A percentile compares a stretch with the other conserved stretches of the same genome.
Evolutionary conservation across 31 red algal genomes (phyloP).

Genomic region (Odonthalia washingtoniensis): DNA sequence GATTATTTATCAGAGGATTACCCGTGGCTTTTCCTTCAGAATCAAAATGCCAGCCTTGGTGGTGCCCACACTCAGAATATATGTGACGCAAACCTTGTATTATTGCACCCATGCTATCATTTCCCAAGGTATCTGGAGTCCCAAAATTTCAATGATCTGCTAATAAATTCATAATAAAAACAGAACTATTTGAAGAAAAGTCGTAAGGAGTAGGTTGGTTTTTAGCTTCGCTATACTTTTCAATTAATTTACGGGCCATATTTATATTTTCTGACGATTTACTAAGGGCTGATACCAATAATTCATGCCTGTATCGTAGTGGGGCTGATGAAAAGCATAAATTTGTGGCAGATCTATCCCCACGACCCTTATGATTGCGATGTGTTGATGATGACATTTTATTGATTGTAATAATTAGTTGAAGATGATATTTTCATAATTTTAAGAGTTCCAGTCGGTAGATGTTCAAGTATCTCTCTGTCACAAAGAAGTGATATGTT

Average conservation of each 20-base stretch:
- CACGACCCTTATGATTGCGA: neutral
- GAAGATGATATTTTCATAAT: too few species aligned
- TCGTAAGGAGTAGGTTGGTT: neutral
- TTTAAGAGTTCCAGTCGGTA: too few species aligned
- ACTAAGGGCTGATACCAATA: neutral
- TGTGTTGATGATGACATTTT: neutral
- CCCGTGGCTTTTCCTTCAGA: neutral
- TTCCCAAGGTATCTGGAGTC: conserved; percentile 6
- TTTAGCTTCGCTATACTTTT: neutral
- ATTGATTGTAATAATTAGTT: neutral
- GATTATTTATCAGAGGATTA: conserved; percentile 42
- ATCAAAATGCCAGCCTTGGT: conserved; percentile 28
- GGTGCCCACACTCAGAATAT: conserved; percentile 33
- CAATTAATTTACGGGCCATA: neutral
- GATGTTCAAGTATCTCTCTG: too few species aligned
- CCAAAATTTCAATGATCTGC: conserved; percentile 41
- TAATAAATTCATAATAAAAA: conserved; percentile 27
- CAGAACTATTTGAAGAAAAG: neutral
- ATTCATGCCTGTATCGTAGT: neutral
- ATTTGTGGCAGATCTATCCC: neutral
- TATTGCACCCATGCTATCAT: conserved; percentile 24
- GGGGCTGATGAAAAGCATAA: neutral
- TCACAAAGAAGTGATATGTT: too few species aligned
- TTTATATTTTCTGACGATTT: neutral
- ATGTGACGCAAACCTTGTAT: conserved; percentile 13